Base-by-base conservation (phyloP, 73 alveolate genomes). In the Paramecium sexaurelia region DNA sequence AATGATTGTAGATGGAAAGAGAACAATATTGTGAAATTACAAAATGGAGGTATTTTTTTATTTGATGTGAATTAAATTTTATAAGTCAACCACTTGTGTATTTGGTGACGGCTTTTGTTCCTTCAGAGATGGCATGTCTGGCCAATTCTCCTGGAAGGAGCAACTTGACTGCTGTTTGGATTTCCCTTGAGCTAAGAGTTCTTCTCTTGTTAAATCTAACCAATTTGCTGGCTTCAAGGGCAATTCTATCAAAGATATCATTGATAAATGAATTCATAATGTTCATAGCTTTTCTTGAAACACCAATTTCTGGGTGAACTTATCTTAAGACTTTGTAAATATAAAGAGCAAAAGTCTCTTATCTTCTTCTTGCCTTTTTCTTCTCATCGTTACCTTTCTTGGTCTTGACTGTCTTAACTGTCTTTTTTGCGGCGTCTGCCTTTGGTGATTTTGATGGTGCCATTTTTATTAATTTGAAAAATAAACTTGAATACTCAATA, bases 131-230 rank as follows among this genome's bases (percentile, higher is more conserved):
- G 71, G 97, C 97, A 86, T 94, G 95, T 93, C 90, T 94, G 55
- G 96, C 96, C 75, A 94, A 84, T 87, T 94, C 97, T 22, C 97
- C 97, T 37, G 97, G 97, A 20, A 94, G 87, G 27, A 93, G 57
- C 73, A 94, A 95, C 55, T 88, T 92, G 92, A 94, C 95, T 47
- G 97, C 97, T 45, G 97, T 93, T 86, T 94, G 94, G 93, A 94
- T 69, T 68, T 94, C 97, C 55, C 95, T 94, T 43, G 97, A 78
- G 20, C 94, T 93, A 47, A 94, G 91, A 20, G 97, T 94, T 66
- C 91, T 71, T 85, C 93, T 93, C 73, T 93, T 94, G 55, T 75
- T 87, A 67, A 69, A 93, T 93, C 95, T 94, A 43, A 85, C 92
- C 82, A 94, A 73, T 51, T 87, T 93, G 92, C 91, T 41, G 55